phyloP scores from a whole-genome alignment of 139 green algal genomes.

The Micractinium conductrix region DNA sequence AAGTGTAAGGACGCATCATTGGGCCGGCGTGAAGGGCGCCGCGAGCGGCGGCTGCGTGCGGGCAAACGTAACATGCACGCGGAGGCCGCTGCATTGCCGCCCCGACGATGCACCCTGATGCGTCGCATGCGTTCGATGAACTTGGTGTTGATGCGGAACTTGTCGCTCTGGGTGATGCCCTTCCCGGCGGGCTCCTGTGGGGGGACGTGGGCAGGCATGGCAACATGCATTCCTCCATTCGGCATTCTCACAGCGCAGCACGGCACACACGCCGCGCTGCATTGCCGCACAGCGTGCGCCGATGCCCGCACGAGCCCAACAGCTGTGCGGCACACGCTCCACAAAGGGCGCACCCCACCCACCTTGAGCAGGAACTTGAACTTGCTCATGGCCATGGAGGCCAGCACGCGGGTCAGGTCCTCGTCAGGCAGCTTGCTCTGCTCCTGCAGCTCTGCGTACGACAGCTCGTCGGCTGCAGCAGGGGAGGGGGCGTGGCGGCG shows the following conservation, averaged over 20 bases:
- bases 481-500: no score
- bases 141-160: slow-evolving; percentile 86
- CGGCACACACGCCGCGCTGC: no score
- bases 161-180: slow-evolving; percentile 80
- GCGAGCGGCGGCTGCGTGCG: neutral
- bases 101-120: slow-evolving; percentile 79
- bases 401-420: slow-evolving; percentile 86
- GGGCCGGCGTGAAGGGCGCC: neutral
- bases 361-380: slow-evolving; percentile 90
- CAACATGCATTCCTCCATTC: no score
- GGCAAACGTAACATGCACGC: no score
- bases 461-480: slow-evolving; percentile 56
- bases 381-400: slow-evolving; percentile 91
- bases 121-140: slow-evolving; percentile 93
- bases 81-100: no score
- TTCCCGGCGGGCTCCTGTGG: slow-evolving; percentile 9
- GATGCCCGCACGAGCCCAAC: no score
- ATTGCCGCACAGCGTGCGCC: no score
- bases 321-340: no score
- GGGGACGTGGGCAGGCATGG: no score
- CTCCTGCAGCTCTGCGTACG: slow-evolving; percentile 82
- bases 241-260: no score
- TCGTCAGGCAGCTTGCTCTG: slow-evolving; percentile 88
- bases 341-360: neutral
- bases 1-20: no score